Evolutionary conservation across 306 rosid species (phyloP), one percentile per base, ranked within the genome.

Genomic region (Amphicarpaea edgeworthii): DNA sequence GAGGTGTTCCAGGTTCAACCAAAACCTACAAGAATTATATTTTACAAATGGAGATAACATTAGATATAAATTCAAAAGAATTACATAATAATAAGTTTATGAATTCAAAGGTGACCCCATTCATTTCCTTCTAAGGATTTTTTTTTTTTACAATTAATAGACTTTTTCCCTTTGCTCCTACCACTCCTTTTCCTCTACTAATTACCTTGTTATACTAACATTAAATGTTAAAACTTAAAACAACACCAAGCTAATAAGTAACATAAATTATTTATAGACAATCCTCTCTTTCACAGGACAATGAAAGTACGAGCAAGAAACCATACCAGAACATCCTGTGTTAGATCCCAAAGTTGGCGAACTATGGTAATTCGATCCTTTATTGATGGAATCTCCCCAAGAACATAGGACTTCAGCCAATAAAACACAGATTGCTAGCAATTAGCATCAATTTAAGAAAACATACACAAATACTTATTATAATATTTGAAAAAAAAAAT

Each of bases 271-370:
- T 30, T 4, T 30, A 30, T 30, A 30, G 37, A 30, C 5, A 30
- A 30, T 30, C 37, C 37, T 30, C 37, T 30, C 37, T 30, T 4
- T 30, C 37, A 30, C 37, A 30, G 37, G 37, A 4, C 37, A 30
- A 30, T 30, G 9, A 40, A 40, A 63, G 62, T 58, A 61, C 8
- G 70, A 45, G 53, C 66, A 12, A 49, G 47, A 72, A 82, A 75
- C 42, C 75, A 63, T 95, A 92, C 99, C 97, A 92, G 88, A 77
- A 90, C 92, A 88, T 90, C 98, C 74, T 0, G 73, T 4, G 99
- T 90, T 63, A 92, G 93, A 85, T 85, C 87, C 99, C 97, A 95
- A 64, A 95, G 99, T 82, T 92, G 97, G 75, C 99, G 97, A 73
- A 92, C 91, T 47, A 83, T 62, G 74, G 97, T 95, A 73, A 95